Evolutionary conservation across 1,139 yeast species (phyloP), one percentile per base, ranked within the genome.

Genomic region (Yamadazyma kanchanaburiensis): DNA sequence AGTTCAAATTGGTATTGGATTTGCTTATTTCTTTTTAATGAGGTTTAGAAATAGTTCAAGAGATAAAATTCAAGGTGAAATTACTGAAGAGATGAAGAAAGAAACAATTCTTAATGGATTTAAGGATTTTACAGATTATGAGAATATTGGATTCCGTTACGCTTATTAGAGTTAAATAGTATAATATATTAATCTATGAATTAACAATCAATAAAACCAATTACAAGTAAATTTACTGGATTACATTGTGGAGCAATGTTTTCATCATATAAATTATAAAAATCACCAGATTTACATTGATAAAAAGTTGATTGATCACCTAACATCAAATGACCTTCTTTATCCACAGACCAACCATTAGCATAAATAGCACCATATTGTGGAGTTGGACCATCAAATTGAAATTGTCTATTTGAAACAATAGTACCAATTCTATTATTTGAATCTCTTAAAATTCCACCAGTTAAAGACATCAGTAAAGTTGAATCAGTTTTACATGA

Each of bases 381-480:
- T 22, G 71, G 72, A 14, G 62, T 55, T 11, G 71, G 69, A 3
- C 70, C 70, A 41, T 68, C 74, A 37, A 68, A 67, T 45, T 64
- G 73, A 43, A 67, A 62, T 42, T 67, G 72, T 31, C 57, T 59
- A 31, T 60, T 60, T 2, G 63, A 53, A 12, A 66, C 73, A 39
- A 67, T 64, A 15, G 69, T 54, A 3, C 72, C 74, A 30, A 65
- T 58, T 39, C 71, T 48, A 28, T 54, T 50, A 21, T 47, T 53
- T 9, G 59, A 42, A 41, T 67, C 72, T 24, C 54, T 48, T 32
- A 67, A 51, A 15, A 63, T 49, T 2, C 68, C 62, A 21, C 58
- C 60, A 6, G 45, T 39, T 23, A 65, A 51, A 4, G 51, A 44
- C 56, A 64, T 55, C 39, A 42, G 45, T 21, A 64, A 55, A 4